Base-by-base conservation (phyloP, 2,329 filamentous ascomycete genomes). In the Tolypocladium inflatum region DNA sequence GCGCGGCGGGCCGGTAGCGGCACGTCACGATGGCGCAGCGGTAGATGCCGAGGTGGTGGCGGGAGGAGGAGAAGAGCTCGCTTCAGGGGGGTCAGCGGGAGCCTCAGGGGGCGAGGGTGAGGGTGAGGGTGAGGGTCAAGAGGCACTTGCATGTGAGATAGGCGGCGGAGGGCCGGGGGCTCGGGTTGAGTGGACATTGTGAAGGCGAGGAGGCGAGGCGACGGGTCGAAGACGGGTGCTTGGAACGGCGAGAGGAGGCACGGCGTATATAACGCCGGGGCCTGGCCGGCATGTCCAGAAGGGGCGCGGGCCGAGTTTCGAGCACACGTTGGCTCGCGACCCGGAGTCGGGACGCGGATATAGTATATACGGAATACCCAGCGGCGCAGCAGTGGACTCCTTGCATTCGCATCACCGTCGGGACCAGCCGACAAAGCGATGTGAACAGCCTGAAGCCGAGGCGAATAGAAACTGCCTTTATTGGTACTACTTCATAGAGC, bases 11-110 rank as follows among this genome's bases (percentile, higher is more conserved):
- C 57, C 55, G 60, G 61, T 82, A 82, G 42, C 74, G 75, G 43
- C 74, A 74, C 13, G 77, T 76, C 38, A 76, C 71, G 51, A 71
- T 68, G 15, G 83, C 78, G 53, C 75, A 74, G 58, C 73, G 73
- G 63, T 80, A 79, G 51, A 81, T 64, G 38, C 77, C 77, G 4
- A 81, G 66, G 4, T 70, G 64, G 61, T 81, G 78, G 2, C 78
- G 74, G 7, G 75, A 70, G 3, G 78, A 75, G 7, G 74, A 78
- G 62, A 68, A 78, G 43, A 71, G 67, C 61, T 80, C 78, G 53
- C 78, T 79, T 58, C n/a, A 17, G 1, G n/a, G 2, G 38, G 8
- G 39, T 35, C 35, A 54, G 39, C 4, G 41, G 41, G 21, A 42
- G 45, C 33, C 4, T 17, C 23, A 33, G 35, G 9, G 13, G 23